phyloP scores from a whole-genome alignment of 2,329 filamentous ascomycete species.

The Hymenoscyphus fructigenus region DNA sequence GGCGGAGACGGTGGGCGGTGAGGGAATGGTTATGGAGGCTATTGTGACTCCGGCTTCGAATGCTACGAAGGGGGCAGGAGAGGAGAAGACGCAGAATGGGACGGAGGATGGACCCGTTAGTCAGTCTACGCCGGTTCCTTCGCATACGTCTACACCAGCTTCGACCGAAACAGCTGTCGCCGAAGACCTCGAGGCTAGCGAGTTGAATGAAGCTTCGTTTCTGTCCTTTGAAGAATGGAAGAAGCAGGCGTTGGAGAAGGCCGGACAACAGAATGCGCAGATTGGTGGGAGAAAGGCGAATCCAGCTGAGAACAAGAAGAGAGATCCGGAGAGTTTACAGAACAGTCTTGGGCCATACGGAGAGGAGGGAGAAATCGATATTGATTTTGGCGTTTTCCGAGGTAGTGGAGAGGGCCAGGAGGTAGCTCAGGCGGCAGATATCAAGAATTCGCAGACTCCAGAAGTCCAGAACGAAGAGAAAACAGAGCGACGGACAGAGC shows the following conservation, averaged over 20 bases:
- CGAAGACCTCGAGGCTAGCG: conserved; percentile 28
- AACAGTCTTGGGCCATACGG: conserved; percentile 77
- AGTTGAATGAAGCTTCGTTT: conserved; percentile 66
- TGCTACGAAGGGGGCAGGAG: neutral
- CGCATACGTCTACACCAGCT: conserved; percentile 8
- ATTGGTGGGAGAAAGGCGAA: conserved; percentile 53
- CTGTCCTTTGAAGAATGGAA: conserved; percentile 99
- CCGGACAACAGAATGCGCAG: conserved; percentile 73
- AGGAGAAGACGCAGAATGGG: neutral
- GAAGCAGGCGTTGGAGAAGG: conserved; percentile 82
- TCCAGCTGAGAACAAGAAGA: conserved; percentile 48
- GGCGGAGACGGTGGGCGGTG: neutral
- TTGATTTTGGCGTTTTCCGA: conserved; percentile 67
- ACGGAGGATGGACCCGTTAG: neutral
- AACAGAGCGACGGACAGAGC: conserved; percentile 32
- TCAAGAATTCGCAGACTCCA: conserved; percentile 16
- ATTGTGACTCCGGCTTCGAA: neutral
- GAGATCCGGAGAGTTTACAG: conserved; percentile 55
- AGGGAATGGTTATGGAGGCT: neutral
- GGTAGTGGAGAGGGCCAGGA: conserved; percentile 32
- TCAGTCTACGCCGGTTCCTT: conserved; percentile 8
- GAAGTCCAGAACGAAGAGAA: conserved; percentile 33
- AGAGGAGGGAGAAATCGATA: conserved; percentile 83
- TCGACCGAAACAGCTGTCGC: conserved; percentile 14
- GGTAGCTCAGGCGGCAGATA: conserved; percentile 20